Evolutionary conservation across 148 eudicot genomes (phyloP), one percentile per base, ranked within the genome.

Genomic region (Cornus kousa): DNA sequence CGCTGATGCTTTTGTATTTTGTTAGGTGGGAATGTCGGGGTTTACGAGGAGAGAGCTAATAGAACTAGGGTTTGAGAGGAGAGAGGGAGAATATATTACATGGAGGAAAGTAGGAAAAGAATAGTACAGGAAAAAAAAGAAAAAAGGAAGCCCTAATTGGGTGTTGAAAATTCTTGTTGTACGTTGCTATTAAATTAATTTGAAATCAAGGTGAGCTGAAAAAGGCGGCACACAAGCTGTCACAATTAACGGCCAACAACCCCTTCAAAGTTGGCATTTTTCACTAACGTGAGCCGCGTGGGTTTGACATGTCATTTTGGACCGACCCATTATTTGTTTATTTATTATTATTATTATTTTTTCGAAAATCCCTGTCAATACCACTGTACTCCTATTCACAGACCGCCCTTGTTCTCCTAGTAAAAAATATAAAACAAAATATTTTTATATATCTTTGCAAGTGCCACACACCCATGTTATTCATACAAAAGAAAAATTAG

Each of bases 31-130:
- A 62, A 9, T 19, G 68, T 0, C 62, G 64, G 71, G 13, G 62
- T 76, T 76, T 76, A 67, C 71, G 23, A 67, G 60, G 71, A 33
- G 1, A 66, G 43, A n/a, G 35, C 23, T 12, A 22, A 75, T 6
- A 75, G 17, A 39, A 33, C 0, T 12, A 70, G 64, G 60, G 68
- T 40, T 72, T 40, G 32, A 35, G 7, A 69, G 72, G 23, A 37
- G 57, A 75, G 68, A 74, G 23, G 19, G 57, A 75, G 68, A 74
- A 70, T 62, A 60, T 74, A 74, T 33, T 59, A 7, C 24, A 62
- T 20, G 37, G 24, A n/a, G 62, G 37, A 43, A 43, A 43, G 48
- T 43, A 9, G 48, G 8, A 4, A 35, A 43, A 6, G 48, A 43
- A 43, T 50, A 67, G 31, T 59, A 40, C 57, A 5, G 4, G 28